Evolutionary conservation across 2,329 filamentous ascomycete species (phyloP).

Genomic region (Fusarium sp.): DNA sequence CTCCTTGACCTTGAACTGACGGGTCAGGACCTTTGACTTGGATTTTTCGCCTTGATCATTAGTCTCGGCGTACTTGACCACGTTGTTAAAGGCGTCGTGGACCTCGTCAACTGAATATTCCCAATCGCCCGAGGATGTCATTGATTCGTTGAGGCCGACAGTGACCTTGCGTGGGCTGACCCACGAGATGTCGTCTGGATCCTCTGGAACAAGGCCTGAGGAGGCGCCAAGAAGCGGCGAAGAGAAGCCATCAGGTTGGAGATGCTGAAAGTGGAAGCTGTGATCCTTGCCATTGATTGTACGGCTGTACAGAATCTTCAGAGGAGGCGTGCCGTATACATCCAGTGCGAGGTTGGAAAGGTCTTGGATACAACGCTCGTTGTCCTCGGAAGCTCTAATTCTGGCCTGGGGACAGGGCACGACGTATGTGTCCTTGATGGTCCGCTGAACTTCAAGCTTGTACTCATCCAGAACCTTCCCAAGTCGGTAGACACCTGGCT

Average conservation of each 20-base stretch:
- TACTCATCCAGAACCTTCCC: slow-evolving; percentile 91
- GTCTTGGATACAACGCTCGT: slow-evolving; percentile 85
- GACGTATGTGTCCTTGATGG: slow-evolving; percentile 82
- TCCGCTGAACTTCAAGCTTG: slow-evolving; percentile 89
- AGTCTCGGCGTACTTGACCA: slow-evolving; percentile 77
- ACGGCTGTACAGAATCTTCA: slow-evolving; percentile 93
- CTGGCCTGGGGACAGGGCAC: slow-evolving; percentile 86
- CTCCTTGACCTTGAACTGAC: slow-evolving; percentile 87
- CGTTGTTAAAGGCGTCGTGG: slow-evolving; percentile 89
- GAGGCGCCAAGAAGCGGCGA: slow-evolving; percentile 79
- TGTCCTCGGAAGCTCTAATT: slow-evolving; percentile 70
- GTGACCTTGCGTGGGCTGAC: slow-evolving; percentile 79
- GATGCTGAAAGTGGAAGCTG: slow-evolving; percentile 90
- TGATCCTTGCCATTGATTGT: slow-evolving; percentile 86
- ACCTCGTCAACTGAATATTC: slow-evolving; percentile 93
- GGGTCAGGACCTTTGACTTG: slow-evolving; percentile 73
- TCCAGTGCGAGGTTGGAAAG: slow-evolving; percentile 87
- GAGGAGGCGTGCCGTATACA: slow-evolving; percentile 87
- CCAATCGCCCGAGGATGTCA: slow-evolving; percentile 84
- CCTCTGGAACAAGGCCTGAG: slow-evolving; percentile 70
- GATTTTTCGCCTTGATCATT: slow-evolving; percentile 77
- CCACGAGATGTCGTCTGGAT: slow-evolving; percentile 81
- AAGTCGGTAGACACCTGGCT: slow-evolving; percentile 88
- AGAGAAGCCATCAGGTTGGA: slow-evolving; percentile 87
- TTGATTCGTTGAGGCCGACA: slow-evolving; percentile 90